These are phyloP conservation scores for Ceraceosorus bombacis DNA, from an alignment of 1,284 basidiomycete genomes.

Conservation along the genomic window DNA sequence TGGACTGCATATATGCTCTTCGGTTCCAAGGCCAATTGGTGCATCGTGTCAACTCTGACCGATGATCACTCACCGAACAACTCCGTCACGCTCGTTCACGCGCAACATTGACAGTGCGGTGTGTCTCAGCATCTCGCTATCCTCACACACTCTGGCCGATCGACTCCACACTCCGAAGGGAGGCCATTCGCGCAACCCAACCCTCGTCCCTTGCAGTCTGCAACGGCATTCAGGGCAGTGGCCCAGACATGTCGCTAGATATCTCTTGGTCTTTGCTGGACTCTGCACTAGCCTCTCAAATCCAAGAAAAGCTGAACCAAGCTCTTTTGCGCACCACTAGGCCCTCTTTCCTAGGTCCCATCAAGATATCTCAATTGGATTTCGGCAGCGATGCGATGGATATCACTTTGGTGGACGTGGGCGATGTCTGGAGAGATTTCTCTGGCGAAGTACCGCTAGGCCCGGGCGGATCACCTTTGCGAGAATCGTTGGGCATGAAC, in stretches of 20 bases:
- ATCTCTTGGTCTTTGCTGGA: slow-evolving; percentile 58
- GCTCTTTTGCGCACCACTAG: slow-evolving; percentile 64
- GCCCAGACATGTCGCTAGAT: slow-evolving; percentile 50
- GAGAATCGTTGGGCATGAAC: slow-evolving; percentile 1
- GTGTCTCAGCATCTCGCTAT: too few species aligned
- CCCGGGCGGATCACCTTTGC: background rate
- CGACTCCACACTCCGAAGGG: too few species aligned
- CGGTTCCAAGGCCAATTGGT: too few species aligned
- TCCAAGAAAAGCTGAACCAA: slow-evolving; percentile 71
- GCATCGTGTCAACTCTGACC: too few species aligned
- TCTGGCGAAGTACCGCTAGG: too few species aligned
- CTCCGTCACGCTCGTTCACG: too few species aligned
- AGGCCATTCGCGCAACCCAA: too few species aligned
- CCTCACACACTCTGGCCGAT: too few species aligned
- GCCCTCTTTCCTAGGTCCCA: slow-evolving; percentile 87
- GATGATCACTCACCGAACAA: too few species aligned
- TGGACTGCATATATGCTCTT: too few species aligned
- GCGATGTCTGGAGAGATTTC: slow-evolving; percentile 84
- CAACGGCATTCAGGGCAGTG: background rate
- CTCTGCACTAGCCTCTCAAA: slow-evolving; percentile 61
- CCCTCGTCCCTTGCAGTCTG: too few species aligned
- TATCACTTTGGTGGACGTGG: slow-evolving; percentile 78
- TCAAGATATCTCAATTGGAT: slow-evolving; percentile 73
- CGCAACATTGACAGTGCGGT: too few species aligned
- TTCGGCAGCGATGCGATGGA: slow-evolving; percentile 78